A percentile compares a stretch with the other conserved stretches of the same genome.
Evolutionary conservation across 1,284 basidiomycete species (phyloP).

Genomic region (Cutaneotrichosporon arboriforme): DNA sequence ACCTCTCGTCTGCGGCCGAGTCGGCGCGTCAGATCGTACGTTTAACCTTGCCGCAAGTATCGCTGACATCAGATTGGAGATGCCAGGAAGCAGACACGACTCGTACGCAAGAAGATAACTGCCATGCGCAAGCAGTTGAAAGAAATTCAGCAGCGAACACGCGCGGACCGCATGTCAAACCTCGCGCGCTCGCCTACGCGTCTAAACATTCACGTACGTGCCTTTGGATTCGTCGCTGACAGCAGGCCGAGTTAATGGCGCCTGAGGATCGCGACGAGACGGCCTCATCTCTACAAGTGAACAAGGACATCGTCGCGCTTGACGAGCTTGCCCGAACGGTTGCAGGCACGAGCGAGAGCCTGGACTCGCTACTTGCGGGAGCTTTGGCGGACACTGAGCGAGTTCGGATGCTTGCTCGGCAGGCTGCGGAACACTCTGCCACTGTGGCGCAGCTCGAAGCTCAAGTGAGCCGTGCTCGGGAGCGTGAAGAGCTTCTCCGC

Average conservation of each 20-base stretch:
- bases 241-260: neutral
- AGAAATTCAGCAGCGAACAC: neutral
- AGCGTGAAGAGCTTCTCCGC: slow-evolving; percentile 70
- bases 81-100: slow-evolving; percentile 11
- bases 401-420: slow-evolving; percentile 14
- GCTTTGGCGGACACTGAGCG: slow-evolving; percentile 28
- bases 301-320: slow-evolving; percentile 22
- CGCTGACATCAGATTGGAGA: slow-evolving; percentile 5
- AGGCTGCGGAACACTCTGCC: neutral
- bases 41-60: neutral
- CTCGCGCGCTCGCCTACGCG: slow-evolving; percentile 48
- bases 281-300: neutral
- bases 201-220: slow-evolving; percentile 46
- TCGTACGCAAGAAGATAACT: slow-evolving; percentile 4
- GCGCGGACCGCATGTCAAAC: neutral
- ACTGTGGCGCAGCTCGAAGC: slow-evolving; percentile 60
- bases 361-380: slow-evolving; percentile 26
- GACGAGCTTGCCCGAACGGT: no score
- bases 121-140: slow-evolving; percentile 5
- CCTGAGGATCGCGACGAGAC: neutral
- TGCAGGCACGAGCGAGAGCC: neutral
- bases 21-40: neutral
- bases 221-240: neutral
- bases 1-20: slow-evolving; percentile 12
- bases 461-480: slow-evolving; percentile 63